phyloP scores from a whole-genome alignment of 441 rosid genomes.

The Dalechampia spathulata region DNA sequence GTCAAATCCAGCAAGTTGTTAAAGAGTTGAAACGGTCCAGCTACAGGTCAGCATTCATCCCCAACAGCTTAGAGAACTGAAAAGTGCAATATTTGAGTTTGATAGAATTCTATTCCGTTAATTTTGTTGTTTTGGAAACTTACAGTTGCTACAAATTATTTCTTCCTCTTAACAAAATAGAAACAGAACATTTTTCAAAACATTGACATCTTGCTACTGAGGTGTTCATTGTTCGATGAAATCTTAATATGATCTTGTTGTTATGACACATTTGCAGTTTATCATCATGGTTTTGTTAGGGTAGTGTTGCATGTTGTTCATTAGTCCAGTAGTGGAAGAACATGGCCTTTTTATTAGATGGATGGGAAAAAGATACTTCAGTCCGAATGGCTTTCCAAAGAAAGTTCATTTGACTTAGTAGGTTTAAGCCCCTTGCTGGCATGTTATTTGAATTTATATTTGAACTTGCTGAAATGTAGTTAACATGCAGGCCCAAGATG shows the following conservation, averaged over 20 bases:
- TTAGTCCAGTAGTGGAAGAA: neutral
- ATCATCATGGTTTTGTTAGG: neutral
- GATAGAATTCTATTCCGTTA: too few relatives aligned
- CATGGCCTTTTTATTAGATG: neutral
- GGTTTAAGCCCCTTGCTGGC: neutral
- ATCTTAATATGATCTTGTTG: neutral
- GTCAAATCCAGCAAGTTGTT: conserved; percentile 94
- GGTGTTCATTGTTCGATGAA: neutral
- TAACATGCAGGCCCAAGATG: conserved; percentile 85
- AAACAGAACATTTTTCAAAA: too few relatives aligned
- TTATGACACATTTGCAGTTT: neutral
- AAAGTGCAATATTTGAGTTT: too few relatives aligned
- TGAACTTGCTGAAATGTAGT: conserved; percentile 13
- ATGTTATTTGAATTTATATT: neutral
- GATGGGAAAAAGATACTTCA: neutral
- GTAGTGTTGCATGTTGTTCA: neutral
- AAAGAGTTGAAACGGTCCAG: conserved; percentile 79
- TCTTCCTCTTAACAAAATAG: too few relatives aligned
- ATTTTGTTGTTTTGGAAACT: too few relatives aligned
- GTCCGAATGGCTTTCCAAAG: neutral
- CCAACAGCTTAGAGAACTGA: too few relatives aligned
- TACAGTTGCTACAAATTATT: too few relatives aligned
- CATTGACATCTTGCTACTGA: too few relatives aligned
- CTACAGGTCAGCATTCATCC: conserved; percentile 53
- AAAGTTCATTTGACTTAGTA: neutral